phyloP scores from a whole-genome alignment of 148 eudicot genomes.

The Fagopyrum tataricum region DNA sequence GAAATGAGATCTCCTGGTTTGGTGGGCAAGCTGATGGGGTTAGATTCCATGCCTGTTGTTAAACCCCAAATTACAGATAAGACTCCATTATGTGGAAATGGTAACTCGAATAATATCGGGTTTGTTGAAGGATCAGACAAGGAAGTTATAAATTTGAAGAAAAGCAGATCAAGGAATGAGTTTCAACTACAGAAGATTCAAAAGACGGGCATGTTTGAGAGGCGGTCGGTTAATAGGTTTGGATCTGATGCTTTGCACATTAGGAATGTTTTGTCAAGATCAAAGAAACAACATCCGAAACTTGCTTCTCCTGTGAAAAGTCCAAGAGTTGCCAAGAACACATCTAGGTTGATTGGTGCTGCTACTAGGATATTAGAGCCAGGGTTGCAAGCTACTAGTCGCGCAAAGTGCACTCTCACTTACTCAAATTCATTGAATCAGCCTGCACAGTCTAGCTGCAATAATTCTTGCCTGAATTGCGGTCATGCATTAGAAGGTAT shows the following conservation, averaged over 20 bases:
- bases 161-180: slow-evolving; percentile 35
- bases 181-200: slow-evolving; percentile 83
- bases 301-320: slow-evolving; percentile 69
- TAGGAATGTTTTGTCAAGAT: slow-evolving; percentile 58
- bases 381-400: slow-evolving; percentile 54
- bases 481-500: slow-evolving; percentile 38
- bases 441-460: slow-evolving; percentile 18
- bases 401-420: slow-evolving; percentile 58
- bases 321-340: slow-evolving; percentile 37
- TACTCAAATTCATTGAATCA: slow-evolving; percentile 30
- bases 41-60: slow-evolving; percentile 72
- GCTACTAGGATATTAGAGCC: slow-evolving; percentile 92
- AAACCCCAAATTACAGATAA: slow-evolving; percentile 27
- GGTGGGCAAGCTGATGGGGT: slow-evolving; percentile 97
- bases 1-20: slow-evolving; percentile 64
- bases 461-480: slow-evolving; percentile 53
- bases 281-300: slow-evolving; percentile 60
- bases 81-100: slow-evolving; percentile 16
- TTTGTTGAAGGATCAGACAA: slow-evolving; percentile 15
- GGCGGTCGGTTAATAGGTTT: slow-evolving; percentile 58
- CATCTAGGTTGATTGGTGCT: slow-evolving; percentile 69
- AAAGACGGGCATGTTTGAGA: slow-evolving; percentile 56
- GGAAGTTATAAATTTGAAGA: slow-evolving; percentile 26
- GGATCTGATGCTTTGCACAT: slow-evolving; percentile 64
- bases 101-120: slow-evolving; percentile 22